These are phyloP conservation scores for Pestalotiopsis sp. DNA, from an alignment of 2,329 filamentous ascomycete genomes.

Conservation along the genomic window DNA sequence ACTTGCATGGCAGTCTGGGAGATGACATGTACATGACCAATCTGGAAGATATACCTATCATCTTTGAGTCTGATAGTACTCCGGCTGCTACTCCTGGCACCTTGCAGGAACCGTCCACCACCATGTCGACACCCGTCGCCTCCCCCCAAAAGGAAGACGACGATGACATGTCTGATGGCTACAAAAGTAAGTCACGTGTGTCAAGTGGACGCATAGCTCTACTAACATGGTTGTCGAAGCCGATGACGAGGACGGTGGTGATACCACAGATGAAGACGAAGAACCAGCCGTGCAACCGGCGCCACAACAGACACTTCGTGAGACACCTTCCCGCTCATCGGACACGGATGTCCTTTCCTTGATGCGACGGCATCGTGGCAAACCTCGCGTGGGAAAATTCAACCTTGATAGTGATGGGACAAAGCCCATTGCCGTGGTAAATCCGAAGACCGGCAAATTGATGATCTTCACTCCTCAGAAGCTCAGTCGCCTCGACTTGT, in stretches of 20 bases:
- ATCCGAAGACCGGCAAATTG: slow-evolving; percentile 61
- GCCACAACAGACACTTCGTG: slow-evolving; percentile 49
- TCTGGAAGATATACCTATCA: slow-evolving; percentile 36
- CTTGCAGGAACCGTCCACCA: slow-evolving; percentile 33
- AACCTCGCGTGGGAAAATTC: slow-evolving; percentile 58
- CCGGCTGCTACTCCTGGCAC: slow-evolving; percentile 44
- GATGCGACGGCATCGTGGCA: slow-evolving; percentile 49
- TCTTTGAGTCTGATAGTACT: slow-evolving; percentile 43
- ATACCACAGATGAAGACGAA: slow-evolving; percentile 62
- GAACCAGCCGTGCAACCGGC: slow-evolving; percentile 49
- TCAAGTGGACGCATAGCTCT: slow-evolving; percentile 22
- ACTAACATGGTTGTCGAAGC: slow-evolving; percentile 47
- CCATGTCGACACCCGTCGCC: slow-evolving; percentile 33
- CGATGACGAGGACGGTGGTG: slow-evolving; percentile 46
- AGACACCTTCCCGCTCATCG: slow-evolving; percentile 41
- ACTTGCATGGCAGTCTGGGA: slow-evolving; percentile 55
- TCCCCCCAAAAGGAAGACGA: slow-evolving; percentile 34
- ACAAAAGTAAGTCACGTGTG: slow-evolving; percentile 56
- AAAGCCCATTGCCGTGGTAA: slow-evolving; percentile 62
- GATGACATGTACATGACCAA: slow-evolving; percentile 33
- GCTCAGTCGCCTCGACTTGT: slow-evolving; percentile 50
- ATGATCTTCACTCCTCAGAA: slow-evolving; percentile 64
- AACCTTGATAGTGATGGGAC: slow-evolving; percentile 55
- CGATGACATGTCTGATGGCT: slow-evolving; percentile 54
- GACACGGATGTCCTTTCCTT: slow-evolving; percentile 54